phyloP scores from a whole-genome alignment of 805 yeast genomes.

The Yarrowia hollandica region DNA sequence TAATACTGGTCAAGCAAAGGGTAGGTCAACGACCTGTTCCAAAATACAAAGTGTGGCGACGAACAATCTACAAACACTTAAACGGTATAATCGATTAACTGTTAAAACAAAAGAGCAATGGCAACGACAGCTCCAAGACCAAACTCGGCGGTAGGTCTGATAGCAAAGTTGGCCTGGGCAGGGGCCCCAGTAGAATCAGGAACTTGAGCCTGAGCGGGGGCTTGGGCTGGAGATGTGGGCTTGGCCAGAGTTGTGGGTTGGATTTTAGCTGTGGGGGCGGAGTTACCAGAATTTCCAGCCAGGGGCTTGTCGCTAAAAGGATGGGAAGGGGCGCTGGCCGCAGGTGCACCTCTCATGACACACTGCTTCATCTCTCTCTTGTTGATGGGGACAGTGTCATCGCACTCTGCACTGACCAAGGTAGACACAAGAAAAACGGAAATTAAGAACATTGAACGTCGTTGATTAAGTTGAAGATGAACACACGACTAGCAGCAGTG shows the following conservation, averaged over 20 bases:
- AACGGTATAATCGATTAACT: too few relatives aligned
- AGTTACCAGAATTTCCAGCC: too few relatives aligned
- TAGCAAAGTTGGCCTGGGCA: constrained; percentile 1
- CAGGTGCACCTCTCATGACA: constrained; percentile 16
- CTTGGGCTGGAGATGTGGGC: neutral
- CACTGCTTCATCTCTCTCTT: neutral
- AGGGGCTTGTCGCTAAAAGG: too few relatives aligned
- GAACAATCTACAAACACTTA: too few relatives aligned
- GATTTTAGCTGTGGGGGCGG: too few relatives aligned
- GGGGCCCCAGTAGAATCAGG: neutral
- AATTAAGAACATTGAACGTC: neutral
- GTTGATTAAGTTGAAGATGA: neutral
- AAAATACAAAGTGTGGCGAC: too few relatives aligned
- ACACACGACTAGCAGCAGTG: neutral
- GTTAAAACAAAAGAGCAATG: neutral
- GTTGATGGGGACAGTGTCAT: neutral
- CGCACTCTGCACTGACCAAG: neutral
- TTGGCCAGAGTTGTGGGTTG: too few relatives aligned
- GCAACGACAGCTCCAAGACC: neutral
- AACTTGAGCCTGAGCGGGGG: neutral
- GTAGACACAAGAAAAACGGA: neutral
- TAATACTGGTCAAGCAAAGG: too few relatives aligned
- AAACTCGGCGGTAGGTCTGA: neutral
- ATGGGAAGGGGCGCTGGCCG: too few relatives aligned
- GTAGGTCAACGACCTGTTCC: too few relatives aligned